A percentile compares a stretch with the other conserved stretches of the same genome.
Evolutionary conservation across 257 asterid species (phyloP).

Genomic region (Plantago elongata): DNA sequence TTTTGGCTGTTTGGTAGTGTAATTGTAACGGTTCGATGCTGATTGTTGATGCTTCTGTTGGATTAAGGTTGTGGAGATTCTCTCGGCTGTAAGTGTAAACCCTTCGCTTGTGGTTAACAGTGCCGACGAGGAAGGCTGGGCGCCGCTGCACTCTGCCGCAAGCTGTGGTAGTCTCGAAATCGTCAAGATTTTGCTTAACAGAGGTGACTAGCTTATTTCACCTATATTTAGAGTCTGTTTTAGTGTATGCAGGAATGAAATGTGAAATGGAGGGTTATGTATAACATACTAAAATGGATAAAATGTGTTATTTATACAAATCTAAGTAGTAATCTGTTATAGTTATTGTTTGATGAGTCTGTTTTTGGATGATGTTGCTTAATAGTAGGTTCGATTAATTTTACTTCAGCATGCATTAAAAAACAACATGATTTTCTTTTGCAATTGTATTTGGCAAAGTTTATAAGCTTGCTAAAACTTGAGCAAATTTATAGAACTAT

Average conservation of each 20-base stretch:
- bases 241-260: too few species aligned
- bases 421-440: neutral
- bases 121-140: conserved; percentile 95
- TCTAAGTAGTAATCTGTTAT: too few species aligned
- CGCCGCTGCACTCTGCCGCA: conserved; percentile 92
- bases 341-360: too few species aligned
- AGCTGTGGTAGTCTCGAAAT: conserved; percentile 72
- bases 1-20: neutral
- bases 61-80: conserved; percentile 63
- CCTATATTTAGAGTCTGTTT: too few species aligned
- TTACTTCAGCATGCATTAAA: neutral
- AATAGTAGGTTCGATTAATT: too few species aligned
- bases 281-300: too few species aligned
- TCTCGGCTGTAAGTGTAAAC: conserved; percentile 52
- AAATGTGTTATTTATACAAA: too few species aligned
- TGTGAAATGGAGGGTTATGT: too few species aligned
- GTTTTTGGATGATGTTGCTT: too few species aligned
- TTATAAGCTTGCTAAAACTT: conserved; percentile 2
- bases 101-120: conserved; percentile 54
- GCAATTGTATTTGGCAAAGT: neutral
- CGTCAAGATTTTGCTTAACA: conserved; percentile 61
- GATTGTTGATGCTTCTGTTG: neutral
- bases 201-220: conserved; percentile 31
- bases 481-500: conserved; percentile 2
- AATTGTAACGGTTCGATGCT: neutral